Evolutionary conservation across 164 flowering plant species (phyloP).

Genomic region (Annona squamosa): DNA sequence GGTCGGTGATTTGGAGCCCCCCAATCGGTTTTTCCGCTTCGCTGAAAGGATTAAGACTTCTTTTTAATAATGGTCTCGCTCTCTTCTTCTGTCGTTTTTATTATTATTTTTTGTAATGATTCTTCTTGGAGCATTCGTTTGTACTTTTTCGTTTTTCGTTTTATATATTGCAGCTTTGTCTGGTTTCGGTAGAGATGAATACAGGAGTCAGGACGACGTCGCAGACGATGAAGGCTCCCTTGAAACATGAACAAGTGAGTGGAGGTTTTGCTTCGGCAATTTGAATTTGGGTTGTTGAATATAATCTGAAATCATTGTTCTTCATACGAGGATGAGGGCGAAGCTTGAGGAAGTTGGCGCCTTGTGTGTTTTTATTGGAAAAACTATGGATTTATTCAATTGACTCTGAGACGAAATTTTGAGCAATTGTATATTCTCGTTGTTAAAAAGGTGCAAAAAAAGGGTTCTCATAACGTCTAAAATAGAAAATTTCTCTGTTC

Average conservation of each 20-base stretch:
- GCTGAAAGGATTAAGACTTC: slow-evolving; percentile 15
- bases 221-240: slow-evolving; percentile 40
- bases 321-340: neutral
- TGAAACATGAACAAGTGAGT: slow-evolving; percentile 41
- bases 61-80: slow-evolving; percentile 6
- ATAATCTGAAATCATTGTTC: slow-evolving; percentile 10
- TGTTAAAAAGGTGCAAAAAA: neutral
- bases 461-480: neutral
- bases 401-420: neutral
- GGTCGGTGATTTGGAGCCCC: slow-evolving; percentile 1
- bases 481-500: neutral
- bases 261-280: slow-evolving; percentile 6
- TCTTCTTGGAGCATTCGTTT: neutral
- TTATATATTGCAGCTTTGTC: neutral
- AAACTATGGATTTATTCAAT: neutral
- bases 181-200: slow-evolving; percentile 29
- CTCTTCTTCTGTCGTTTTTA: neutral
- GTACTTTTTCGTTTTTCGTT: neutral
- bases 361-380: neutral
- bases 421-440: neutral
- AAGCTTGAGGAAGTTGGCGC: neutral
- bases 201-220: slow-evolving; percentile 34
- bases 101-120: too few species aligned
- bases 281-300: slow-evolving; percentile 9
- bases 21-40: slow-evolving; percentile 22